Percentiles rank a stretch among this genome's conserved stretches.
These are phyloP conservation scores for Sonneratia alba DNA, from an alignment of 345 rosid genomes.

Conservation along the genomic window DNA sequence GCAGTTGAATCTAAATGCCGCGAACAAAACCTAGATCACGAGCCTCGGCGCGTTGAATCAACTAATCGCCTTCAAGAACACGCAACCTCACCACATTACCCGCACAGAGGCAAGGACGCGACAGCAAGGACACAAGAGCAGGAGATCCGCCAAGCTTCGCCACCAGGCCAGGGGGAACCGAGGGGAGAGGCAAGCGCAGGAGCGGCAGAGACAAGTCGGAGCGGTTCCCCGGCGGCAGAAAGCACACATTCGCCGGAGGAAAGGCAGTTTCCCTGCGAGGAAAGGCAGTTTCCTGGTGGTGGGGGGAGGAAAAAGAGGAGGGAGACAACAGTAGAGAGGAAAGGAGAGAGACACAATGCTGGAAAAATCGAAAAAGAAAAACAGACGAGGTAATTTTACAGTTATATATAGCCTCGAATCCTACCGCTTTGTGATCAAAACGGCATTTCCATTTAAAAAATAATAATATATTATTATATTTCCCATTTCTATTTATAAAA, in stretches of 20 bases:
- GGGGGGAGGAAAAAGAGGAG: conserved; percentile 8
- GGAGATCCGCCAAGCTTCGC: conserved; percentile 54
- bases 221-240: background rate
- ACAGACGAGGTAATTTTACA: conserved; percentile 37
- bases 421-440: conserved; percentile 12
- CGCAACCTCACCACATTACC: conserved; percentile 61
- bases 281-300: conserved; percentile 19
- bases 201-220: background rate
- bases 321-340: conserved; percentile 22
- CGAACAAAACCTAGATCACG: conserved; percentile 72
- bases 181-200: background rate
- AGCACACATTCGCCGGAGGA: conserved; percentile 16
- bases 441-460: background rate
- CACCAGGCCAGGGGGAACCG: conserved; percentile 15
- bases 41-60: conserved; percentile 26
- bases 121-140: conserved; percentile 28
- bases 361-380: conserved; percentile 53
- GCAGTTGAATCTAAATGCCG: conserved; percentile 13
- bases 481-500: background rate
- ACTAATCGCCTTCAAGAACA: conserved; percentile 22
- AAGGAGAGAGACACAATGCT: conserved; percentile 18
- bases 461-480: too few relatives aligned
- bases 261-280: conserved; percentile 36
- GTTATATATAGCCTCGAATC: conserved; percentile 22
- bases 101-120: conserved; percentile 25